These are phyloP conservation scores for Fusarium cyanostomum DNA, from an alignment of 2,329 filamentous ascomycete genomes.

Conservation along the genomic window DNA sequence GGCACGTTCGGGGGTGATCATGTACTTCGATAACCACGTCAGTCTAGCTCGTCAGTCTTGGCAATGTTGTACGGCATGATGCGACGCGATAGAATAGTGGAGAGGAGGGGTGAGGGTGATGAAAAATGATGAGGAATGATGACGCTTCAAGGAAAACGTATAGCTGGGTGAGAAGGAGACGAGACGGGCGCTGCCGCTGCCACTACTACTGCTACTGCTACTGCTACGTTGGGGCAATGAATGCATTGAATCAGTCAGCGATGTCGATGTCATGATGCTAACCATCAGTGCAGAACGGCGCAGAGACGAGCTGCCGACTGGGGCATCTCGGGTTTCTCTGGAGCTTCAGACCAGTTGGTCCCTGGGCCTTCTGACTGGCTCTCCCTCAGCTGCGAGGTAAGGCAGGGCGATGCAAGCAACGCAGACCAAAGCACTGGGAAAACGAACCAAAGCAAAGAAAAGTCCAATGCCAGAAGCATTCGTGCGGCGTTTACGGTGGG, in stretches of 20 bases:
- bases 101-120: neutral
- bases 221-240: conserved; percentile 16
- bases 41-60: neutral
- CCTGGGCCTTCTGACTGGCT: conserved; percentile 18
- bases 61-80: neutral
- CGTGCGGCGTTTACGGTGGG: conserved; percentile 30
- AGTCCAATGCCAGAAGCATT: conserved; percentile 19
- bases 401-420: conserved; percentile 12
- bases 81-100: neutral
- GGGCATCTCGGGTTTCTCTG: neutral
- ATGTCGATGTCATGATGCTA: conserved; percentile 31
- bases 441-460: conserved; percentile 27
- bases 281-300: conserved; percentile 2
- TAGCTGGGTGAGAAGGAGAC: conserved; percentile 15
- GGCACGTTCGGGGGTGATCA: conserved; percentile 9
- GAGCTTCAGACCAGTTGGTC: neutral
- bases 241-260: conserved; percentile 9
- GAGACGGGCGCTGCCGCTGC: conserved; percentile 18
- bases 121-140: conserved; percentile 5
- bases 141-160: neutral
- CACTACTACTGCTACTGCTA: conserved; percentile 19
- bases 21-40: conserved; percentile 17
- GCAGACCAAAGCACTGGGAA: conserved; percentile 22
- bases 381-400: conserved; percentile 34
- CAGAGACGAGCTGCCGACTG: conserved; percentile 8